Evolutionary conservation across 2,329 filamentous ascomycete species (phyloP), one percentile per base, ranked within the genome.

Genomic region (Aureobasidium mangrovei): DNA sequence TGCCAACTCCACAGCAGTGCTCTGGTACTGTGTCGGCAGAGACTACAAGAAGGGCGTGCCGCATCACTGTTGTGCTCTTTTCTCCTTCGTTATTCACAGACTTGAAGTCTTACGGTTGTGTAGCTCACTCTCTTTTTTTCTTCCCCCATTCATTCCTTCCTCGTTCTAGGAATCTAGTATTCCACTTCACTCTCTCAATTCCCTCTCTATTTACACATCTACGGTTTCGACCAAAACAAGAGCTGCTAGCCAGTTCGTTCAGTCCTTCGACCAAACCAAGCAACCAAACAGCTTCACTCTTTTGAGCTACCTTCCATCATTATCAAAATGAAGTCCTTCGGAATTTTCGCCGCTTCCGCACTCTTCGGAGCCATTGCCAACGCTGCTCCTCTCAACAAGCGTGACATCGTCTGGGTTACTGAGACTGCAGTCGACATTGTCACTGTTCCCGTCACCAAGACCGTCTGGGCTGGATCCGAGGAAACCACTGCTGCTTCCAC

Each of bases 381-480:
- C 46, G 66, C 68, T 29, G 65, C 67, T 57, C 68, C 67, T 29
- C 61, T 69, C 46, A 62, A 65, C 59, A 70, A 72, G 58, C 70
- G 70, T 58, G 72, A 72, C 48, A 64, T 77, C 36, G 73, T 76
- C 53, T 77, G 71, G 68, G 69, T 76, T 58, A 79, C 76, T 29
- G 70, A 76, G 45, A 72, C 69, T 36, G 69, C 73, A 26, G 66
- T 72, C 49, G 74, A 72, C 53, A 71, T 73, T 61, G 73, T 74
- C 53, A 80, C 75, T 40, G 65, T 80, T 47, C 67, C 71, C 51
- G 66, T 75, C 55, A 75, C 73, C 56, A 72, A 69, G 59, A 77
- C 75, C 56, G 58, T 80, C 64, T 77, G 70, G 68, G 55, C 63
- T 52, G 49, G 29, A 12, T 60, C 67, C 10, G 61, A 62, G 42